These are phyloP conservation scores for Schizophyllum amplum DNA, from an alignment of 1,284 basidiomycete species.

Conservation along the genomic window DNA sequence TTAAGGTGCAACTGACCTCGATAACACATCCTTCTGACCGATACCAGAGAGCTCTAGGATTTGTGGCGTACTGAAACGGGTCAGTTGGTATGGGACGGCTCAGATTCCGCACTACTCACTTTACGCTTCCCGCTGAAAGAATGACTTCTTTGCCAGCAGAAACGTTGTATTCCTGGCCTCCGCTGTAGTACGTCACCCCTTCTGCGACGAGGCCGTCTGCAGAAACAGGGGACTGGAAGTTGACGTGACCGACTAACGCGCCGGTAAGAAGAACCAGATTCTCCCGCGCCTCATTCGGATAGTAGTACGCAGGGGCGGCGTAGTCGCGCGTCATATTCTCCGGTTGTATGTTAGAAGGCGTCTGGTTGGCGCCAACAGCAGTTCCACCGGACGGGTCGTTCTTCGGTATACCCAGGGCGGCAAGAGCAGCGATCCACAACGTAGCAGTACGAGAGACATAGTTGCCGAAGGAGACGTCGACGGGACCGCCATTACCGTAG, in stretches of 20 bases:
- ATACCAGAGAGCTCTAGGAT: slow-evolving; percentile 11
- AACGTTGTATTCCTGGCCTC: background rate
- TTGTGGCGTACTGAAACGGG: slow-evolving; percentile 7
- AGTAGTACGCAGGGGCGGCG: no score
- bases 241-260: slow-evolving; percentile 4
- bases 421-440: slow-evolving; percentile 8
- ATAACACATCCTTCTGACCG: background rate
- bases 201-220: background rate
- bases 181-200: background rate
- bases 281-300: slow-evolving; percentile 6
- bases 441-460: slow-evolving; percentile 9
- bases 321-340: no score
- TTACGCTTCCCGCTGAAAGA: slow-evolving; percentile 2
- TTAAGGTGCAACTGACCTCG: background rate
- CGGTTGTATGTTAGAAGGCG: slow-evolving; percentile 8
- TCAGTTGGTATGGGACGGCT: background rate
- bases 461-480: slow-evolving; percentile 8
- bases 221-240: background rate
- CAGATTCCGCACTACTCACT: background rate
- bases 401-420: slow-evolving; percentile 4
- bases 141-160: slow-evolving; percentile 7
- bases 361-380: slow-evolving; percentile 9
- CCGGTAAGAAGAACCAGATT: slow-evolving; percentile 9
- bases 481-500: slow-evolving; percentile 4
- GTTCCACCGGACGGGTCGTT: slow-evolving; percentile 9